Conservation (phyloP, 306 rosid species). For the Casuarina cunninghamiana region DNA sequence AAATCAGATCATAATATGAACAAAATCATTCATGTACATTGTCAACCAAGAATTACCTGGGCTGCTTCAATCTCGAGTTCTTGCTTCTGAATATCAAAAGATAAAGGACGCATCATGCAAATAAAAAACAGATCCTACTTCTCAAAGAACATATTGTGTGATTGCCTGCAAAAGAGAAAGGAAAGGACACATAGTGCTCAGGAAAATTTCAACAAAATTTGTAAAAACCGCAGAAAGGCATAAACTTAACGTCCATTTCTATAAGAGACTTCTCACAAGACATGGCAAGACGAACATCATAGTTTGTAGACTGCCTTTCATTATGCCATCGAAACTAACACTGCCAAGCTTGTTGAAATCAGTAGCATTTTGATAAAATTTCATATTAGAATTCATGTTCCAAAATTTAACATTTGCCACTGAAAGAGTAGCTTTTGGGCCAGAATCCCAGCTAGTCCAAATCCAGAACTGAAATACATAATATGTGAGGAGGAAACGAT, state of each 20-base stretch:
- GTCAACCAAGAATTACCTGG: slow-evolving; percentile 38
- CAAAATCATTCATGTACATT: not conserved
- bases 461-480: not conserved
- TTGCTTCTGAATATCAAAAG: slow-evolving; percentile 63
- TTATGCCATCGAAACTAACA: not conserved
- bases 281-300: not conserved
- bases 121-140: slow-evolving; percentile 80
- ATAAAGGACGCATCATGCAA: slow-evolving; percentile 73
- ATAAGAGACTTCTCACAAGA: not conserved
- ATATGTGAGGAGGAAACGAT: slow-evolving; percentile 18
- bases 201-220: not conserved
- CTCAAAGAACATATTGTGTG: slow-evolving; percentile 66
- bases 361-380: not conserved
- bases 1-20: not conserved
- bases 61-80: slow-evolving; percentile 80
- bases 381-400: not conserved
- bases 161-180: slow-evolving; percentile 38
- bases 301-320: too few species aligned
- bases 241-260: not conserved
- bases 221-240: not conserved
- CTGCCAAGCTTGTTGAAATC: not conserved
- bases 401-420: not conserved
- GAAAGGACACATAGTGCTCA: slow-evolving; percentile 5
- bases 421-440: not conserved
- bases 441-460: too few species aligned